Evolutionary conservation across 352 stramenopile species (phyloP), one percentile per base, ranked within the genome.

Genomic region (Globisporangium spiculum): DNA sequence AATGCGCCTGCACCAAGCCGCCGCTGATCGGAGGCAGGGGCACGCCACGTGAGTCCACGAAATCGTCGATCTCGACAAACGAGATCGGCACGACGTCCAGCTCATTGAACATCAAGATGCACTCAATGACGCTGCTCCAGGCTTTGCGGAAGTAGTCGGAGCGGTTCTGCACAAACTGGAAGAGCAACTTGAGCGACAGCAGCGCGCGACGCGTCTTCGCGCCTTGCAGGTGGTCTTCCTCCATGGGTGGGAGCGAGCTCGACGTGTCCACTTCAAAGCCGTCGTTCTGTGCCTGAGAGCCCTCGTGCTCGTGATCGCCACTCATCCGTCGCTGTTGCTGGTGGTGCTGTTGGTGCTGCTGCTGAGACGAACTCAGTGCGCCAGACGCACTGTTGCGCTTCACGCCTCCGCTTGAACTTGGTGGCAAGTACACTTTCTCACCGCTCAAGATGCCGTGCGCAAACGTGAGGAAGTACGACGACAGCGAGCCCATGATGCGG

Each of bases 61-160:
- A 96, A 68, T 96, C 88, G 62, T 96, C 88, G 66, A 94, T 94
- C 74, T 96, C 88, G 44, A 94, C 87, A n/a, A 96, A 69, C 20
- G 88, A 95, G 3, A 83, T 92, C 18, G 88, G 88, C 26, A 93
- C 80, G 0, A 90, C 86, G 59, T 96, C 89, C 22, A 96, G 69
- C 70, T 94, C 88, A 66, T 96, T 96, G 64, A 96, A 95, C 83
- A 95, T 92, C 32, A 96, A 76, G 65, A 95, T 78, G 56, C 87
- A 94, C 65, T 96, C 89, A 46, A 94, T 78, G 5, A 96, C 84
- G 32, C 80, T 91, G 14, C 81, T 76, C 89, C 89, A 96, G 1
- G 85, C 87, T 63, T 93, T 92, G 59, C 80, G 79, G 63, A 96
- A 90, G 48, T 75, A 86, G 66, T 91, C 89, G 38, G 78, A 86